These are phyloP conservation scores for Acacia confusa DNA, from an alignment of 306 rosid species.

Conservation along the genomic window DNA sequence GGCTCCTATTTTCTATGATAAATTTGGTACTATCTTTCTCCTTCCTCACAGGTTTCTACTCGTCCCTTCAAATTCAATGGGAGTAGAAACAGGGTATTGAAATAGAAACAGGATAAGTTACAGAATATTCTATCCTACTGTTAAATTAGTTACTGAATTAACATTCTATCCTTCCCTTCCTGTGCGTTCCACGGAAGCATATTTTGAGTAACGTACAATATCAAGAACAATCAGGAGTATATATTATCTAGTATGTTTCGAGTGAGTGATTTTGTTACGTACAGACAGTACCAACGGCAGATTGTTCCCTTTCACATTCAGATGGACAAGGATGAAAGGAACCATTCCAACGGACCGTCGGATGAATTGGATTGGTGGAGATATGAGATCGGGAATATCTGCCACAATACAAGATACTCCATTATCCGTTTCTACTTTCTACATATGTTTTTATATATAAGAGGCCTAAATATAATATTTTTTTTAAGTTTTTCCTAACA, in stretches of 20 bases:
- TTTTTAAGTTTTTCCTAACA: no score
- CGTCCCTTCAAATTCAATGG: background rate
- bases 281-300: background rate
- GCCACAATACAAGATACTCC: no score
- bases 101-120: background rate
- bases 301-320: background rate
- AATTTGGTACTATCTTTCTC: no score
- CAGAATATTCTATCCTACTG: background rate
- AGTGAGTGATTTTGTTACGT: background rate
- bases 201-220: background rate
- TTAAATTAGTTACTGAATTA: background rate
- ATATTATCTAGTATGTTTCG: background rate
- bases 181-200: background rate
- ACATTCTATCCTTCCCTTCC: background rate
- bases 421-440: no score
- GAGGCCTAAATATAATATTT: no score
- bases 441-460: no score
- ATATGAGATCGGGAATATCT: background rate
- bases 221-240: background rate
- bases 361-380: background rate
- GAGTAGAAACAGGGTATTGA: background rate
- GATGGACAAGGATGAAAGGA: background rate
- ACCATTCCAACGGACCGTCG: background rate
- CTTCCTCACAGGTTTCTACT: no score
- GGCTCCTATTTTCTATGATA: no score